Evolutionary conservation across 306 rosid species (phyloP).

Genomic region (Cicer arietinum): DNA sequence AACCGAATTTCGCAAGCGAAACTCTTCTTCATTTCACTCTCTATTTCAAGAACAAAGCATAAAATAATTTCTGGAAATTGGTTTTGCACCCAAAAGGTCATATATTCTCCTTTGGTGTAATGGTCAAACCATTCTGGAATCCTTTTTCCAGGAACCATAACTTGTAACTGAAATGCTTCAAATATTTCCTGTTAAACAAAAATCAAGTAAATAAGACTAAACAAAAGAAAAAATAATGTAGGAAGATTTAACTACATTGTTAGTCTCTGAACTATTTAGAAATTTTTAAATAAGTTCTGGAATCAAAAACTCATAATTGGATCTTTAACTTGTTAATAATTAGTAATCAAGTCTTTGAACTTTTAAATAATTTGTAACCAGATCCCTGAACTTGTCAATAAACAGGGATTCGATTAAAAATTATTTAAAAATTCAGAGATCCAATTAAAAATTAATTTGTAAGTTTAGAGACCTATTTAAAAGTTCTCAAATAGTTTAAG

Average conservation of each 20-base stretch:
- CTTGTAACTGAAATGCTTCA: conserved; percentile 4
- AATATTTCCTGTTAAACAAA: conserved; percentile 20
- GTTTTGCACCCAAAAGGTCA: neutral
- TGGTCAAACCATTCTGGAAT: conserved; percentile 29
- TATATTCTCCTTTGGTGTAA: neutral
- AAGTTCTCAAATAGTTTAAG: neutral
- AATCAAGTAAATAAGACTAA: neutral
- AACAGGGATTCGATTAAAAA: too few relatives aligned
- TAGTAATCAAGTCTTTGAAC: neutral
- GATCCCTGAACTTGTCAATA: too few relatives aligned
- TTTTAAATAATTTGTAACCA: too few relatives aligned
- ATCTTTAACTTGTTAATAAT: neutral
- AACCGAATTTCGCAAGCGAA: conserved; percentile 14
- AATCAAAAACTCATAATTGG: neutral
- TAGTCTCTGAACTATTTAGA: neutral
- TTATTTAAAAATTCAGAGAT: too few relatives aligned
- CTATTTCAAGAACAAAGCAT: conserved; percentile 8
- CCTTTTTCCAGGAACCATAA: conserved; percentile 19
- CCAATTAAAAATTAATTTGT: neutral
- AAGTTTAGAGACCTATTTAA: neutral
- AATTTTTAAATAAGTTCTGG: neutral
- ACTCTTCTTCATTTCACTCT: conserved; percentile 29
- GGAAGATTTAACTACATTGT: neutral
- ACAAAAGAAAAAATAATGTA: neutral
- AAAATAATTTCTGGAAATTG: conserved; percentile 21